These are phyloP conservation scores for Panicum miliaceum DNA, from an alignment of 176 grass and related monocot species.

Conservation along the genomic window DNA sequence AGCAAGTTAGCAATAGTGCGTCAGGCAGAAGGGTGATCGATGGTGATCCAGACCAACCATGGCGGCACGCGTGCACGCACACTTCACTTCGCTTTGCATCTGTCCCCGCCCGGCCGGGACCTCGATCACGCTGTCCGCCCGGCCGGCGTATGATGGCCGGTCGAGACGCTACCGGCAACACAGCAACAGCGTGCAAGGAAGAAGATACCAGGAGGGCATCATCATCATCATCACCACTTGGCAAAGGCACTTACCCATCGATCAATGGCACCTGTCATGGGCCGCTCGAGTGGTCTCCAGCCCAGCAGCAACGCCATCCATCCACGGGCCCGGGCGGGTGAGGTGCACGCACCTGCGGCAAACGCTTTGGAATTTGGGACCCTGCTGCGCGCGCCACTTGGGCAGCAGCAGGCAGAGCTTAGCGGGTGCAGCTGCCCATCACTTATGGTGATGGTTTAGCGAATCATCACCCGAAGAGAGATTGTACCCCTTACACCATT, in stretches of 20 bases:
- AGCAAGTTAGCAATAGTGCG: neutral
- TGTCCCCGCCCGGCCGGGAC: neutral
- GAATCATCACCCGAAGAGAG: no score
- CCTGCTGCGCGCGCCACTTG: no score
- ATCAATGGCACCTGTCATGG: neutral
- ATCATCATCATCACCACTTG: neutral
- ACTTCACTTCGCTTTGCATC: constrained; percentile 18
- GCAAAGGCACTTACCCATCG: no score
- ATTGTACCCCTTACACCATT: no score
- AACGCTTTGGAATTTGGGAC: neutral
- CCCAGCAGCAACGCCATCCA: neutral
- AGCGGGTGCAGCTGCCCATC: no score
- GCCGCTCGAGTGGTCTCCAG: neutral
- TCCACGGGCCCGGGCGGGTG: no score
- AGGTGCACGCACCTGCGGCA: neutral
- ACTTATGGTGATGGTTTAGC: no score
- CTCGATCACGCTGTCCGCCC: neutral
- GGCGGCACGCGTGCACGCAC: constrained; percentile 28
- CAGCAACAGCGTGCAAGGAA: neutral
- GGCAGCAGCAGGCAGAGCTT: neutral
- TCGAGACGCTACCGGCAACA: neutral
- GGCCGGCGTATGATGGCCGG: neutral
- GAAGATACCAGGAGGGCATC: neutral
- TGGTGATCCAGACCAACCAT: neutral
- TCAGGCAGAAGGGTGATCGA: neutral